Evolutionary conservation across 805 yeast species (phyloP), one percentile per base, ranked within the genome.

Genomic region (Lipomyces lipofer): DNA sequence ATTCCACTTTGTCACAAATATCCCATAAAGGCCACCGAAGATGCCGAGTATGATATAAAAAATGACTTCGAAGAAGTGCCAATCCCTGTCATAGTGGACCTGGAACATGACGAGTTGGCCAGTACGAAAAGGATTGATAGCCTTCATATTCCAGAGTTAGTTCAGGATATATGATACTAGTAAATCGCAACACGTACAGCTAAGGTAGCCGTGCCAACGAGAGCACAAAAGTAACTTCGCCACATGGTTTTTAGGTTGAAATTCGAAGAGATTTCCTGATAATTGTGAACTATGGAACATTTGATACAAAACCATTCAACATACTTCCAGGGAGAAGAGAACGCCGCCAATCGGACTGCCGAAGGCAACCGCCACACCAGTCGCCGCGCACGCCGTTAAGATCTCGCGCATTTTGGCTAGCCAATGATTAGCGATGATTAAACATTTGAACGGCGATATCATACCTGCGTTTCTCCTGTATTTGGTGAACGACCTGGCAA

Each of bases 301-400:
- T 25, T 4, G 21, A 10, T 17, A 17, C 19, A n/a, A 9, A 1
- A 36, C 40, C 13, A 36, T 17, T 36, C 24, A 6, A 32, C 19
- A n/a, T 36, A 36, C 40, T 25, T 94, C 99, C 55, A 94, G 79
- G 10, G 95, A 83, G 69, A 95, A 94, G 36, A 94, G 71, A 1
- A 94, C 98, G 13, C 99, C 99, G 24, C 96, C 96, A 74, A 92
- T 89, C 0, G 99, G 99, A 10, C 91, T 82, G 0, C 96, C 98
- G 74, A 94, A 94, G 0, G 98, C 99, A 7, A 94, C 98, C 0
- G 98, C 98, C 7, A 94, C 98, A 49, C 99, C 99, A 0, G 99
- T 96, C 2, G 97, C 98, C 8, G 97, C 80, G 2, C 96, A 85
- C 0, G 99, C 97, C 0, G 92, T 83, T 49, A 94, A 72, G 49